Conservation (phyloP, 2,329 filamentous ascomycete species). For the Sporothrix humicola region DNA sequence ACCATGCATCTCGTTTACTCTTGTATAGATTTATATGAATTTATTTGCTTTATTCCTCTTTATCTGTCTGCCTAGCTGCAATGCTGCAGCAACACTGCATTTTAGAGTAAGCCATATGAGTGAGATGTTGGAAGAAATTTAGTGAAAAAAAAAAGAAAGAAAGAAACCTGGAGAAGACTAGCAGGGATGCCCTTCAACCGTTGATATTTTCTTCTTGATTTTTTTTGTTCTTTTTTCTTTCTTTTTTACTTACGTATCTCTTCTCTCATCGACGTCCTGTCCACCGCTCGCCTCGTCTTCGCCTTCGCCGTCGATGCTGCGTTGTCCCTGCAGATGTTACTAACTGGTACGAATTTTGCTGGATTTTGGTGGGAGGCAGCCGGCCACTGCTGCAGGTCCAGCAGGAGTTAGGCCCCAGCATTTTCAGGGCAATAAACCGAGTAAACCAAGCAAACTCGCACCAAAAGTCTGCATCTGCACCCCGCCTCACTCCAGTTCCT, state of each 20-base stretch:
- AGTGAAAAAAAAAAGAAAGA: background rate
- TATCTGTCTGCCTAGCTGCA: conserved; percentile 24
- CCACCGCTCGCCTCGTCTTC: background rate
- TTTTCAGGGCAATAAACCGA: background rate
- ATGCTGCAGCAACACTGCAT: conserved; percentile 7
- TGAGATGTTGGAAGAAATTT: background rate
- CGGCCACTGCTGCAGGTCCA: conserved; percentile 6
- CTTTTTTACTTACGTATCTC: background rate
- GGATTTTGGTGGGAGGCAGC: conserved; percentile 15
- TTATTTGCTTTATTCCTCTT: background rate
- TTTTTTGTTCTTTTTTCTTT: background rate
- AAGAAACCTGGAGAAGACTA: conserved; percentile 12
- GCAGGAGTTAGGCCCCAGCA: conserved; percentile 13
- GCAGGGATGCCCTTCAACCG: background rate
- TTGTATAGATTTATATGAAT: background rate
- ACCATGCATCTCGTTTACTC: background rate
- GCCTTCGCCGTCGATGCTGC: conserved; percentile 11
- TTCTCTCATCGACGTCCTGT: background rate
- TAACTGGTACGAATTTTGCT: background rate
- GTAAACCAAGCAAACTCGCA: background rate
- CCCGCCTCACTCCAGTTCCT: conserved; percentile 27
- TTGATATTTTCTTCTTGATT: background rate
- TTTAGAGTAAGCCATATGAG: background rate
- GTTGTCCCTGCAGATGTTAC: conserved; percentile 22
- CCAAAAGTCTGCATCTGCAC: conserved; percentile 29